Evolutionary conservation across 352 stramenopile species (phyloP), one percentile per base, ranked within the genome.

Genomic region (Aphanomyces invadans): DNA sequence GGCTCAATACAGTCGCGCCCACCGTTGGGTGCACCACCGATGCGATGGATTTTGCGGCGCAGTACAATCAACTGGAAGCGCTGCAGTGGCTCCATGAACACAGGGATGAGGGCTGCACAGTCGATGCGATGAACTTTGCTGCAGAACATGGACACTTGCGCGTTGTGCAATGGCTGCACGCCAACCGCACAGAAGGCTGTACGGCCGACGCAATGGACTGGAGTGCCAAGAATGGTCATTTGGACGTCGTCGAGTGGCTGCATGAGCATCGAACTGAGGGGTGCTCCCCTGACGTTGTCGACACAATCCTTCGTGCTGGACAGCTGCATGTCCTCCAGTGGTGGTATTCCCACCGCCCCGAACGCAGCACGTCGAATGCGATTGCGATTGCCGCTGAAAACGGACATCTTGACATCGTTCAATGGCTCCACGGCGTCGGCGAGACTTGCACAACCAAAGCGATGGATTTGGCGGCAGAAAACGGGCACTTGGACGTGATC

Each of bases 11-110:
- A 19, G 21, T 36, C 5, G 38, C 45, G 25, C 55, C 60, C 1
- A 57, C 42, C 7, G 60, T 44, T 12, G 78, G 75, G 62, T 94
- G 85, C 71, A 83, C 83, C 17, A 84, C 80, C 2, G 74, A 82
- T n/a, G 82, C 85, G 3, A 90, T 93, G 80, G 85, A 93, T 69
- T 83, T 80, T 29, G 83, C 85, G 1, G 82, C 85, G 1, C 77
- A 78, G 21, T 83, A 83, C 42, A 80, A 82, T 0, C 79, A 82
- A 23, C 65, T 90, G 21, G 74, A 86, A 29, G 78, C 88, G 12
- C 77, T 94, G 32, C 36, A 70, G 28, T 78, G 21, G 64, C 31
- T 76, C 64, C 39, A 73, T 56, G 19, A n/a, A 7, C 45, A 67
- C 46, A 28, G 60, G 15, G 26, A 19, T 23, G 42, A 67, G 54